Evolutionary conservation across 73 alveolate genomes (phyloP), one percentile per base, ranked within the genome.

Genomic region (Paramecium caudatum): DNA sequence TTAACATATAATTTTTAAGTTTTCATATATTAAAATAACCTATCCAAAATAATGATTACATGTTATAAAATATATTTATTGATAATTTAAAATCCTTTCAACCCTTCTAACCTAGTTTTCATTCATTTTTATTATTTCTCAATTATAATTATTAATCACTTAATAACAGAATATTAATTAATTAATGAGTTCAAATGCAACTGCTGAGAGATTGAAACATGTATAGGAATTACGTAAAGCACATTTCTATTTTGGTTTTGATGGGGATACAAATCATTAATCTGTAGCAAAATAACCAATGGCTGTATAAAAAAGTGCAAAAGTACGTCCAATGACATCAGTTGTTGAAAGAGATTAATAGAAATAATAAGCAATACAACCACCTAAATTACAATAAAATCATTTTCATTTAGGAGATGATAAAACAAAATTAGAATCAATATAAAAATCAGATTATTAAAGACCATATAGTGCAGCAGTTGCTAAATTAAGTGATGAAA

Each of bases 371-470:
- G 23, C 80, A 23, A 55, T 55, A 23, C n/a, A 55, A 10, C 15
- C 43, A 27, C 88, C 65, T n/a, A 27, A 74, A 74, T 43, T 74
- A 8, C 88, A 74, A 37, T 13, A 74, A 17, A 74, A 74, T 63
- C 87, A 86, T 43, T 86, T 62, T 32, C 46, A 62, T 86, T 86
- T 86, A 17, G 93, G 93, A 21, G 80, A 70, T 41, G 93, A 86
- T 12, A 78, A 86, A 46, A 80, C 93, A 0, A 61, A 34, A 25
- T 36, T 62, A n/a, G 68, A 62, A 9, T 86, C 70, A 21, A 65
- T 61, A 2, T 25, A 70, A 62, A 62, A 70, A 55, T 49, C 93
- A 21, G 81, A 70, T 6, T 65, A 41, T 25, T 63, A 70, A 43
- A 61, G 84, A 41, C 93, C 93, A n/a, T 41, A 41, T 15, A 86